Evolutionary conservation across 2,329 filamentous ascomycete species (phyloP).

Genomic region (Colletotrichum coccodes): DNA sequence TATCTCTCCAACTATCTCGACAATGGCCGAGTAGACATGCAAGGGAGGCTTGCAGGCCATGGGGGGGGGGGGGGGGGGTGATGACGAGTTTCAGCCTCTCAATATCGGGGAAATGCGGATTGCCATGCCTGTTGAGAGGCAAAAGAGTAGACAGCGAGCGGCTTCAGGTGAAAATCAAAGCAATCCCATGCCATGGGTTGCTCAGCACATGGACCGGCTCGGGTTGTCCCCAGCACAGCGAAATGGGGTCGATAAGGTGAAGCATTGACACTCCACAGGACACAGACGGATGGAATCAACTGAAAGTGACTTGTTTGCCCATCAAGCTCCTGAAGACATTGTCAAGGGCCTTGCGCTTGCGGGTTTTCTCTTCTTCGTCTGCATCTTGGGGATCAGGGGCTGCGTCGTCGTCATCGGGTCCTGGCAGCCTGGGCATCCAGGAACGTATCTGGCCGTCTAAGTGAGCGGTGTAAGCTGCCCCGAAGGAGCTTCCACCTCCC

Average conservation of each 20-base stretch:
- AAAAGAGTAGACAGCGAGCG: not conserved
- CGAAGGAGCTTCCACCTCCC: conserved; percentile 62
- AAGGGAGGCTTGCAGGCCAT: not conserved
- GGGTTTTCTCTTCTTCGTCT: conserved; percentile 58
- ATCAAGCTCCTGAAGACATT: conserved; percentile 84
- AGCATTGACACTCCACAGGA: not conserved
- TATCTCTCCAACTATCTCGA: not conserved
- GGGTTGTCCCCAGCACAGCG: not conserved
- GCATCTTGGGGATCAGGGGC: conserved; percentile 49
- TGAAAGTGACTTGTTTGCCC: conserved; percentile 75
- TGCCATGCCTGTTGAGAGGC: not conserved
- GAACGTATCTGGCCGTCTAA: conserved; percentile 84
- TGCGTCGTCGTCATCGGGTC: conserved; percentile 60
- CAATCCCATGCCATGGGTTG: not conserved
- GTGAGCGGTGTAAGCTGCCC: conserved; percentile 81
- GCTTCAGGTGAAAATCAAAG: not conserved
- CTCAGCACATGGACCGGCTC: not conserved
- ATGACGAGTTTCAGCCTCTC: not conserved
- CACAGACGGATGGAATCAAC: conserved; percentile 1
- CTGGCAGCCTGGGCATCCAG: conserved; percentile 74
- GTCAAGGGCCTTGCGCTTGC: conserved; percentile 82
- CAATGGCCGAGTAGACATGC: not conserved
- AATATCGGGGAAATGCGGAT: not conserved
- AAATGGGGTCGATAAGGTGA: not conserved
- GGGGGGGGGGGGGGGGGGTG: no score